Evolutionary conservation across 2,329 filamentous ascomycete genomes (phyloP), one percentile per base, ranked within the genome.

Genomic region (Aspergillus fijiensis): DNA sequence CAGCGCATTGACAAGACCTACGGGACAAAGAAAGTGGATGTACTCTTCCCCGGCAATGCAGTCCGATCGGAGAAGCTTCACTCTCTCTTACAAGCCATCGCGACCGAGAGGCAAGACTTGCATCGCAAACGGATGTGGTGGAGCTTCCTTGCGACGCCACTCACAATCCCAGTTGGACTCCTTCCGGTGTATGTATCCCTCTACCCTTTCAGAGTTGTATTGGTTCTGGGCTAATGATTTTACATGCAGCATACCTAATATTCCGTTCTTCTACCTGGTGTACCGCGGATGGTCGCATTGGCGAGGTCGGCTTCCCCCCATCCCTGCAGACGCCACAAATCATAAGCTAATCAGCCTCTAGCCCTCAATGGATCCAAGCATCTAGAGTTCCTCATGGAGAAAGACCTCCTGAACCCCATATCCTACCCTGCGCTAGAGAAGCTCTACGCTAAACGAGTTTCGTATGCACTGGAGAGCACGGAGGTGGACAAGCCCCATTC

Each of bases 251-350:
- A 84, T 97, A 64, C 93, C 94, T 39, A 97, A 99, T 73, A 81
- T 99, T 12, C 95, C 95, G 19, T 98, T 98, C 81, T 98, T 98
- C 81, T 99, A 98, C 76, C 85, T 98, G 47, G 86, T 86, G 19
- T 99, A 96, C 79, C 86, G 95, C 65, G 80, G 92, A 27, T 98
- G 90, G 89, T 96, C 91, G 21, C 92, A 96, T 76, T 96, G 90
- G 87, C 86, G 89, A 77, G 82, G 82, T 83, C 63, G 61, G 75
- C 69, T 65, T 73, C 47, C 42, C 29, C 27, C 19, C 19, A 31
- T n/a, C 49, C 4, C 27, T 5, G 61, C 11, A 14, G 21, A 35
- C 70, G 73, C 66, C 63, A 60, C 66, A 45, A 55, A 59, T 21
- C 23, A 56, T 70, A 73, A 65, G 63, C 61, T 68, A 42, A 58